Percentiles rank a stretch among this genome's conserved stretches.
Conservation (phyloP, 176 grass and related monocot species). For the Echinochloa phyllopogon region DNA sequence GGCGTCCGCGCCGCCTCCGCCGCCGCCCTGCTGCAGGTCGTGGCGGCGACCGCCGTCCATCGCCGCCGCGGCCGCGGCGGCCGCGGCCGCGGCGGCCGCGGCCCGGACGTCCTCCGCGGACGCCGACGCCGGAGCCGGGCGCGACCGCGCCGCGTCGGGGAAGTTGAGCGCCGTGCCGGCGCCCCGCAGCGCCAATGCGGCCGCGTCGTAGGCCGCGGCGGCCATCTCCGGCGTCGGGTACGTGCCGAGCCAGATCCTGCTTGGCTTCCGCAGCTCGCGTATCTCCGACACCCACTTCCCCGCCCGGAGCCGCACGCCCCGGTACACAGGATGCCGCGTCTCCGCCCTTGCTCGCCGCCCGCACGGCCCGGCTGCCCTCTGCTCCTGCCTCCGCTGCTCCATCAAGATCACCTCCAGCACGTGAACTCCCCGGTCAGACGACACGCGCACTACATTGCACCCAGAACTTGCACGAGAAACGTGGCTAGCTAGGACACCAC, state of each 20-base stretch:
- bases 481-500: background rate
- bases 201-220: conserved; percentile 76
- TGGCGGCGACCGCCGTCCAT: background rate
- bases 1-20: background rate
- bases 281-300: conserved; percentile 92
- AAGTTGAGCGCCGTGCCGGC: conserved; percentile 68
- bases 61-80: background rate
- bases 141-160: conserved; percentile 36
- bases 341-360: conserved; percentile 47
- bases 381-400: background rate
- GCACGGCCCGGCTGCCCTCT: background rate
- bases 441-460: background rate
- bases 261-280: conserved; percentile 68
- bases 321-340: conserved; percentile 61
- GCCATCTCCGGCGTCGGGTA: conserved; percentile 87
- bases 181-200: conserved; percentile 74
- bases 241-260: conserved; percentile 89
- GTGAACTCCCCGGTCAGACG: background rate
- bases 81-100: conserved; percentile 27
- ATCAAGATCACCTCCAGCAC: background rate
- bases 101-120: conserved; percentile 56
- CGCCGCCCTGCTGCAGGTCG: background rate
- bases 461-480: background rate
- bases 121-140: conserved; percentile 42
- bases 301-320: conserved; percentile 61